Evolutionary conservation across 139 green algal species (phyloP), one percentile per base, ranked within the genome.

Genomic region (Nannochloris sp.): DNA sequence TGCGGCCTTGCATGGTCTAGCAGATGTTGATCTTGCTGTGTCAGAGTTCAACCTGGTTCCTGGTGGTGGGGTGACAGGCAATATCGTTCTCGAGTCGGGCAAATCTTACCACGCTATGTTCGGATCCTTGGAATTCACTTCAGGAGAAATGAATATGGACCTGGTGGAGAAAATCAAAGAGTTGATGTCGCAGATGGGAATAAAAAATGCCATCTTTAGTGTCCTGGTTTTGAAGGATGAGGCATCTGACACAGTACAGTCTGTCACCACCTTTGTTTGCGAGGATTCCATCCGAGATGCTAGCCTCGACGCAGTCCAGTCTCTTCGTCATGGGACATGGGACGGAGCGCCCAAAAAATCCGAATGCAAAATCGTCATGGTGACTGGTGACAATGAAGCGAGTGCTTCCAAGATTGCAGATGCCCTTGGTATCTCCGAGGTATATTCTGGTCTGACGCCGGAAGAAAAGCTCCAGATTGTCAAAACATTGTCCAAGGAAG

Each of bases 361-460:
- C n/a, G 16, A 16, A 16, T 34, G 11, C 15, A 34, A 69, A 4
- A 60, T 82, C 4, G 44, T 73, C 18, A 83, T 81, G 76, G 64
- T 81, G 53, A 79, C 86, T 61, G 89, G 89, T 9, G 89, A 96
- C 75, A 89, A 88, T 64, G 61, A 68, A n/a, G 56, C 37, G 2
- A 79, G 34, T 15, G 79, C 67, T 54, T 70, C 19, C 54, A 75
- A 65, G 27, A 70, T 94, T 29, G 85, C 80, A 0, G 44, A 61
- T 1, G 29, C 62, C 12, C 64, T 94, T 24, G 80, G 83, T 57
- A 86, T 95, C 50, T 10, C 18, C 2, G 43, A 76, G 15, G 81
- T 85, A 48, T 51, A 56, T 2, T 72, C 86, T 18, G 80, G 62
- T 1, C 74, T 96, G 36, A 78, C 48, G n/a, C 89, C 89, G 1